A percentile compares a stretch with the other conserved stretches of the same genome.
Conservation (phyloP, 2,329 filamentous ascomycete species). For the Aspergillus arachidicola region DNA sequence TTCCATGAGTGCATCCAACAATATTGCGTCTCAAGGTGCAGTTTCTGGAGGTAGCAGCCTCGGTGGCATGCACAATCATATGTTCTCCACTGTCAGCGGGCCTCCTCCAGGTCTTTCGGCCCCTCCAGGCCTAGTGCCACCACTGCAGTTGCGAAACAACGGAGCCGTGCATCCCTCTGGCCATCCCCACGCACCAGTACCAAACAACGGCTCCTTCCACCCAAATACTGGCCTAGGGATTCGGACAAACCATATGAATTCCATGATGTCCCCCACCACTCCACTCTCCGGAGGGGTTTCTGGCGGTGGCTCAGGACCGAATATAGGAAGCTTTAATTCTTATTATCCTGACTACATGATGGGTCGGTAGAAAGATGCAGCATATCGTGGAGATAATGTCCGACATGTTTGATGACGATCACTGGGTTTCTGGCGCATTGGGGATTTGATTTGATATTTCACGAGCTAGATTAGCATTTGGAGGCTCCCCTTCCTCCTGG, state of each 20-base stretch:
- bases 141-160: slow-evolving; percentile 36
- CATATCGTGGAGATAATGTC: slow-evolving; percentile 39
- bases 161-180: slow-evolving; percentile 34
- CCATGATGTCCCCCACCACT: slow-evolving; percentile 35
- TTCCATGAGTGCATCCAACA: slow-evolving; percentile 54
- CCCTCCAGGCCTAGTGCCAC: slow-evolving; percentile 68
- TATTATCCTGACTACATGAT: slow-evolving; percentile 53
- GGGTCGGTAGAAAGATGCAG: slow-evolving; percentile 42
- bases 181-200: slow-evolving; percentile 32
- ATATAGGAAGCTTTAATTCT: slow-evolving; percentile 39
- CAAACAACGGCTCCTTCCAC: slow-evolving; percentile 36
- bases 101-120: slow-evolving; percentile 80
- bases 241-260: slow-evolving; percentile 35
- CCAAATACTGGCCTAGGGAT: slow-evolving; percentile 43
- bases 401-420: slow-evolving; percentile 46
- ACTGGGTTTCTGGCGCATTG: slow-evolving; percentile 45
- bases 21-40: slow-evolving; percentile 54
- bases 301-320: slow-evolving; percentile 31
- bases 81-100: slow-evolving; percentile 69
- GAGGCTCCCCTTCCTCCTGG: slow-evolving; percentile 39
- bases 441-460: slow-evolving; percentile 34
- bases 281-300: slow-evolving; percentile 31
- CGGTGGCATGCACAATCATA: slow-evolving; percentile 58
- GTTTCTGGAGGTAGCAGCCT: slow-evolving; percentile 60
- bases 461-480: slow-evolving; percentile 46